Evolutionary conservation across 768 basidiomycete genomes (phyloP).

Genomic region (Tylopilus sp.): DNA sequence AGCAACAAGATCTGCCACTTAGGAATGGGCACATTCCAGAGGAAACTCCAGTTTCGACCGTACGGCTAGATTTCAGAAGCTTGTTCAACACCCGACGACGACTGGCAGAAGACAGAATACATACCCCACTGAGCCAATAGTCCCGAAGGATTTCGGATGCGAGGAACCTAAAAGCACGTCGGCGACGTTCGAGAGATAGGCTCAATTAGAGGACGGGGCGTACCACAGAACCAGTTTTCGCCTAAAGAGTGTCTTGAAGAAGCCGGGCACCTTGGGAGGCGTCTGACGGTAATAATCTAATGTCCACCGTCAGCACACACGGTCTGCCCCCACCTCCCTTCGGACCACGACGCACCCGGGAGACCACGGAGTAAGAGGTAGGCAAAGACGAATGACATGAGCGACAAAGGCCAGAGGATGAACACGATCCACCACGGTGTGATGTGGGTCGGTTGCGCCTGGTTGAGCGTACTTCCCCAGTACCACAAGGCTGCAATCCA

Average conservation of each 20-base stretch:
- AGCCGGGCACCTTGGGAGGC: constrained; percentile 92
- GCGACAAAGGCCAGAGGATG: constrained; percentile 77
- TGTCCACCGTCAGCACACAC: constrained; percentile 4
- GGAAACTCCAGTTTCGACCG: constrained; percentile 92
- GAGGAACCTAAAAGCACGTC: constrained; percentile 53
- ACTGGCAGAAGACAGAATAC: constrained; percentile 25
- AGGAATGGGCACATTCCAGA: constrained; percentile 81
- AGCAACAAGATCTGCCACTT: constrained; percentile 82
- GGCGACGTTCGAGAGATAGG: background rate
- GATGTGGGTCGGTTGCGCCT: constrained; percentile 44
- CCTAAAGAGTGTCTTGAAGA: constrained; percentile 84
- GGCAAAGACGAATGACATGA: constrained; percentile 71
- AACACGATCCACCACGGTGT: constrained; percentile 85
- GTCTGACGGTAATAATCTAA: constrained; percentile 88
- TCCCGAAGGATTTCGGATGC: constrained; percentile 89
- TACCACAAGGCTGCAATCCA: constrained; percentile 97
- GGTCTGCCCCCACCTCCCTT: background rate
- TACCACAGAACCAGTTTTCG: constrained; percentile 88
- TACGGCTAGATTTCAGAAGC: constrained; percentile 57
- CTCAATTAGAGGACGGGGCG: background rate
- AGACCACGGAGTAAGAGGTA: constrained; percentile 85
- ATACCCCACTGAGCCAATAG: constrained; percentile 84
- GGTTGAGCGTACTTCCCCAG: constrained; percentile 83
- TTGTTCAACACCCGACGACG: constrained; percentile 8
- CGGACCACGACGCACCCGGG: constrained; percentile 53